Evolutionary conservation across 1,284 basidiomycete genomes (phyloP).

Genomic region (Wallemia mellicola): DNA sequence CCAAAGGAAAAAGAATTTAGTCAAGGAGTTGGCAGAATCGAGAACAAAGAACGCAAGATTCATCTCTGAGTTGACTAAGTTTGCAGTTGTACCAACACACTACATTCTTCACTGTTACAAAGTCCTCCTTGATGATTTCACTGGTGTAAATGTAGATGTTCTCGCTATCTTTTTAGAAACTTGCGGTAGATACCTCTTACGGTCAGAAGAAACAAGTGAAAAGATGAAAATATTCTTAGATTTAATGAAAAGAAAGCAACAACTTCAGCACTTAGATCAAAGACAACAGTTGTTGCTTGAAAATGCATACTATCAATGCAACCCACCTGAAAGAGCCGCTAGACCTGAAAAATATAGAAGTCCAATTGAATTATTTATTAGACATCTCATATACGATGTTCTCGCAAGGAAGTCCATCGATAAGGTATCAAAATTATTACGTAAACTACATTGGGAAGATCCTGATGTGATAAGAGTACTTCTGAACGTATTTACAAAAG

Average conservation of each 20-base stretch:
- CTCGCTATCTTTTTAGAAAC: constrained; percentile 70
- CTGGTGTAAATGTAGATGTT: constrained; percentile 72
- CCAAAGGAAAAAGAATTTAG: constrained; percentile 73
- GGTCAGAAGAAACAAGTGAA: constrained; percentile 58
- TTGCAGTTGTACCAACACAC: constrained; percentile 69
- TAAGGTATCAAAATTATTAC: constrained; percentile 63
- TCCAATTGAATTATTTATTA: constrained; percentile 70
- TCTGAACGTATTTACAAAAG: constrained; percentile 64
- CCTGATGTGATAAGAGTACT: constrained; percentile 20
- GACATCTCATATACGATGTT: constrained; percentile 71
- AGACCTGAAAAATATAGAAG: constrained; percentile 56
- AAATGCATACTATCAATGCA: constrained; percentile 98
- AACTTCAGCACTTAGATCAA: constrained; percentile 66
- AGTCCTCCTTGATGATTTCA: constrained; percentile 85
- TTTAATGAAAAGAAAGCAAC: constrained; percentile 77
- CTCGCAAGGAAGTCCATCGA: constrained; percentile 70
- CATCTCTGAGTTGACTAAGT: constrained; percentile 78
- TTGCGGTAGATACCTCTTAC: constrained; percentile 70
- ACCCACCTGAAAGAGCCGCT: constrained; percentile 75
- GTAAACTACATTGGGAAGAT: constrained; percentile 91
- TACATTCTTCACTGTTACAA: constrained; percentile 85
- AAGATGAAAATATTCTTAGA: constrained; percentile 67
- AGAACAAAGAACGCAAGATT: constrained; percentile 74
- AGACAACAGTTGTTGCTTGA: constrained; percentile 67
- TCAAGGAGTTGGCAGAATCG: constrained; percentile 57